Percentiles rank a stretch among this genome's conserved stretches.
Conservation (phyloP, 371 early-diverging fungal genomes). For the Syncephalastrum monosporum region DNA sequence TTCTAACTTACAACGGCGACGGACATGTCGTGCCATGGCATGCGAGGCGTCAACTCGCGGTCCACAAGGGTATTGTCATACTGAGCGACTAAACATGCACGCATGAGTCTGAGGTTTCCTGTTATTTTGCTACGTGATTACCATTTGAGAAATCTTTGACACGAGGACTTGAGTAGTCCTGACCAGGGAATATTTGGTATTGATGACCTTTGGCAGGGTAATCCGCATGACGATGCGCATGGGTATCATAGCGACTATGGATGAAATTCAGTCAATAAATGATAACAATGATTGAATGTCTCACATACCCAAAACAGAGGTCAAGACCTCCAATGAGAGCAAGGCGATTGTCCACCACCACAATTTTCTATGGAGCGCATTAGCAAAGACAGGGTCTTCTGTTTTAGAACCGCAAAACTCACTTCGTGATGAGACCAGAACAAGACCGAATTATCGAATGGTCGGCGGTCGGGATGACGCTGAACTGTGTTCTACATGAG, state of each 20-base stretch:
- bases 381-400: neutral
- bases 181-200: constrained; percentile 71
- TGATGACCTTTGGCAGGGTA: constrained; percentile 48
- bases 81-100: constrained; percentile 41
- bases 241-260: constrained; percentile 80
- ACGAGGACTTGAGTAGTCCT: constrained; percentile 91
- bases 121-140: constrained; percentile 48
- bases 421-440: constrained; percentile 19
- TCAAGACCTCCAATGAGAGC: constrained; percentile 84
- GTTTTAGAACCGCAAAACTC: neutral
- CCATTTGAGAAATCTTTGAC: constrained; percentile 85
- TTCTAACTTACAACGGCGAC: constrained; percentile 53
- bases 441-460: constrained; percentile 5
- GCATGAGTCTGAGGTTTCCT: too few relatives aligned
- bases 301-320: constrained; percentile 65
- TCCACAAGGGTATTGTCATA: constrained; percentile 57
- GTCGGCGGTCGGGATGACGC: constrained; percentile 66
- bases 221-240: constrained; percentile 76
- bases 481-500: constrained; percentile 39
- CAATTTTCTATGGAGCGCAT: constrained; percentile 58
- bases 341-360: constrained; percentile 68
- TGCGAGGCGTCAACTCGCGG: constrained; percentile 65
- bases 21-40: constrained; percentile 96
- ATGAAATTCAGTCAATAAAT: constrained; percentile 36
- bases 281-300: too few relatives aligned